Percentiles rank a stretch among this genome's conserved stretches.
These are phyloP conservation scores for Thermomucor indicae-seudaticae DNA, from an alignment of 371 early-diverging fungal species.

Conservation along the genomic window DNA sequence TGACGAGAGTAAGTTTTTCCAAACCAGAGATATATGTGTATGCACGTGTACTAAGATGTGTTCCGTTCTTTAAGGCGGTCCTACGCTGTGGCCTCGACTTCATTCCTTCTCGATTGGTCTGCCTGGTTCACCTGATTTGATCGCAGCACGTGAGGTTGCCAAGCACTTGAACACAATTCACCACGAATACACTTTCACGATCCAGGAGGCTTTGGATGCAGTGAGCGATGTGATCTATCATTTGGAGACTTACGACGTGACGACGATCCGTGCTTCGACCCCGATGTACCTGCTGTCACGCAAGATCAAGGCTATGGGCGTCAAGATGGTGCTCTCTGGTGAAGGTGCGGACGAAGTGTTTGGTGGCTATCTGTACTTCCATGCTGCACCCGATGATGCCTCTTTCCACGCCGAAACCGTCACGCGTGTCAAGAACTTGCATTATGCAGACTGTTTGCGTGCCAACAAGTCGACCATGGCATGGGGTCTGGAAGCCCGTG, in stretches of 20 bases:
- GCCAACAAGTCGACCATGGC: conserved; percentile 99
- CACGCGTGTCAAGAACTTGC: conserved; percentile 88
- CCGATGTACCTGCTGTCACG: conserved; percentile 96
- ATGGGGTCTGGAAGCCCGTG: conserved; percentile 97
- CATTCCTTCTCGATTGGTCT: conserved; percentile 97
- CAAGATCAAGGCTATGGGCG: conserved; percentile 96
- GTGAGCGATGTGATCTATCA: conserved; percentile 93
- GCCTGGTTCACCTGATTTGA: conserved; percentile 90
- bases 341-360: conserved; percentile 97
- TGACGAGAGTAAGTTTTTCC: conserved; percentile 56
- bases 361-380: conserved; percentile 98
- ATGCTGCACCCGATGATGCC: conserved; percentile 80
- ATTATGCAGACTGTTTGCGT: conserved; percentile 91
- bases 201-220: conserved; percentile 95
- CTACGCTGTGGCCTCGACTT: conserved; percentile 73
- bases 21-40: conserved; percentile 1
- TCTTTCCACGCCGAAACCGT: conserved; percentile 88
- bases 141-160: conserved; percentile 88
- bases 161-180: conserved; percentile 87
- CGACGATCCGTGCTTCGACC: conserved; percentile 95
- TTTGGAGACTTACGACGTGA: conserved; percentile 98
- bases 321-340: conserved; percentile 97
- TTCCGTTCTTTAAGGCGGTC: conserved; percentile 30
- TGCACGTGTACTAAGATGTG: not conserved
- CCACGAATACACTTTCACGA: conserved; percentile 92